phyloP scores from a whole-genome alignment of 179 eudicot genomes.

The Actinidia chinensis region DNA sequence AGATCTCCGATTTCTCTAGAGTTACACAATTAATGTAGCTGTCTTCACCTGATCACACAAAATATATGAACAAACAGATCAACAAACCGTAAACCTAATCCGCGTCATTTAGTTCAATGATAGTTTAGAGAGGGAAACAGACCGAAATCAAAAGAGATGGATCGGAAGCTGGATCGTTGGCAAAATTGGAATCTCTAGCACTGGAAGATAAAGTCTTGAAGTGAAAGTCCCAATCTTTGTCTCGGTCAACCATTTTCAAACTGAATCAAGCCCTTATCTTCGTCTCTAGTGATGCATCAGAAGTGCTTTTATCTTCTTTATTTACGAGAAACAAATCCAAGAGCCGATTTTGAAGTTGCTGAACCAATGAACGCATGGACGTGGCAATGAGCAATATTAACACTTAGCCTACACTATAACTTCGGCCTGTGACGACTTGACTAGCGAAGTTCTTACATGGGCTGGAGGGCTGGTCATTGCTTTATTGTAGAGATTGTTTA shows the following conservation, averaged over 20 bases:
- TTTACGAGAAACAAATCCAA: background rate
- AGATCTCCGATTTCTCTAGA: slow-evolving; percentile 77
- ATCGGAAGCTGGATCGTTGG: slow-evolving; percentile 69
- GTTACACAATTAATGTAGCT: slow-evolving; percentile 67
- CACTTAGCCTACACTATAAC: too few relatives aligned
- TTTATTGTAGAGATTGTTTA: too few relatives aligned
- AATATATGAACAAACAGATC: background rate
- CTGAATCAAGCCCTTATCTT: background rate
- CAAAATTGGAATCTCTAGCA: slow-evolving; percentile 71
- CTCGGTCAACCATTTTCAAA: slow-evolving; percentile 36
- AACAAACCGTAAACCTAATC: background rate
- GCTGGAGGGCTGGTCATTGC: background rate
- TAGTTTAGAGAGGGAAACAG: slow-evolving; percentile 17
- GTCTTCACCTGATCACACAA: slow-evolving; percentile 60
- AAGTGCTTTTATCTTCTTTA: background rate
- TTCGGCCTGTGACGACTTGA: background rate
- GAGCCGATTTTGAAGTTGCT: background rate
- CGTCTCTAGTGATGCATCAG: background rate
- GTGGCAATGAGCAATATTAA: background rate
- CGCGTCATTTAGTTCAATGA: background rate
- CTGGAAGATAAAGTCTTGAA: slow-evolving; percentile 62
- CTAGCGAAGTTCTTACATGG: background rate
- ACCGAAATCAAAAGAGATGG: slow-evolving; percentile 78
- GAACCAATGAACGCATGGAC: background rate
- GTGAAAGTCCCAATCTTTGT: slow-evolving; percentile 63